Base-by-base conservation (phyloP, 441 rosid species). In the Erodium trifolium region DNA sequence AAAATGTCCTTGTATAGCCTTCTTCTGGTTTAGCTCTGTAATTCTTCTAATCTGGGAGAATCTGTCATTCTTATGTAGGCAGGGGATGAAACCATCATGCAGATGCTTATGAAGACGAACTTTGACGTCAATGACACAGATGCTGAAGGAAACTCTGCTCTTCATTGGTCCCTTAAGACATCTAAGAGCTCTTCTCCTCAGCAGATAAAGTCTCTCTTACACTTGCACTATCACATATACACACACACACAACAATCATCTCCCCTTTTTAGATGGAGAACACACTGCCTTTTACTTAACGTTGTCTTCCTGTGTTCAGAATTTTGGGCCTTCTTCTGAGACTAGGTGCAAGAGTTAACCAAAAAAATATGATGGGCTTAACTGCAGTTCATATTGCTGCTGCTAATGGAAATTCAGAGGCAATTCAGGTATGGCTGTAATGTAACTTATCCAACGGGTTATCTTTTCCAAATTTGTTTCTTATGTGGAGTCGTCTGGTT, bases 331-430 rank as follows among this genome's bases (percentile, higher is more conserved):
- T 88, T 63, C 89, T 89, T 66, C 75, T 89, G 78, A 72, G 78
- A 76, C 84, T 77, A 66, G 96, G 94, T 47, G 91, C 94, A 9
- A 76, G 78, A 71, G 83, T 77, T 68, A 79, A 67, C 76, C 91
- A 86, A 73, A 85, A 71, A 75, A 86, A 89, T 68, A 88, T 83
- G 81, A 67, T 88, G 87, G 98, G 92, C 63, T 75, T 81, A 69
- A 87, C 90, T 67, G 84, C 90, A 60, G 80, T 82, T 69, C 98
- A 92, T 70, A 75, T 81, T 65, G 98, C 98, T 71, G 94, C 95
- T 73, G 88, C 86, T 63, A 82, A 77, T 79, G 96, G 98, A 17
- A 92, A 87, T 81, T 64, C 74, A 59, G 74, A 79, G 74, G 90
- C 89, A 72, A 87, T 92, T 67, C 77, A 85, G 92, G 98, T 87